These are phyloP conservation scores for Backusella sp. DNA, from an alignment of 192 early-diverging fungal species.

Conservation along the genomic window DNA sequence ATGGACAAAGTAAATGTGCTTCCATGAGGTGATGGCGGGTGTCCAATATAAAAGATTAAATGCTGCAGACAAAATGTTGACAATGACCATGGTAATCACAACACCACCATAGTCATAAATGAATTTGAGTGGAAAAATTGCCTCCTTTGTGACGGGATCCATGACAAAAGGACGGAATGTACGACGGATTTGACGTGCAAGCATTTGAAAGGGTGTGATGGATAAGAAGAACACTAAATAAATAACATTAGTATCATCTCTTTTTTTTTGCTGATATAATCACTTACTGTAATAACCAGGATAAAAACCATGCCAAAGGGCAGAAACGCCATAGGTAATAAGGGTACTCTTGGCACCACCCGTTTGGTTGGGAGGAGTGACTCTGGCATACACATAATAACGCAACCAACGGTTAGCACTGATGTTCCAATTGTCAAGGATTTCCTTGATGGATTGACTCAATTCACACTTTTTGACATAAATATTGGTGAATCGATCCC, in stretches of 20 bases:
- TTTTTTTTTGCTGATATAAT: background rate
- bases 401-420: conserved; percentile 86
- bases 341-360: conserved; percentile 57
- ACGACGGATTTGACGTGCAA: background rate
- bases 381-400: conserved; percentile 79
- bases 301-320: conserved; percentile 97
- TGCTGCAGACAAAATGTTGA: background rate
- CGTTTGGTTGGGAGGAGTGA: conserved; percentile 45
- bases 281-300: conserved; percentile 75
- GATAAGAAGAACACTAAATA: background rate
- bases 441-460: conserved; percentile 69
- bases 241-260: background rate
- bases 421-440: conserved; percentile 90
- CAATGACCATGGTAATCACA: background rate
- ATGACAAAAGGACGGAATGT: background rate
- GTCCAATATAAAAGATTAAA: background rate
- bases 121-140: background rate
- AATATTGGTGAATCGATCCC: conserved; percentile 81
- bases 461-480: conserved; percentile 72
- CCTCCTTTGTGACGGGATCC: background rate
- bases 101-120: background rate
- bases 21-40: background rate
- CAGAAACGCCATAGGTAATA: conserved; percentile 78
- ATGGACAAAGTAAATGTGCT: background rate
- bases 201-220: background rate